phyloP scores from a whole-genome alignment of 371 early-diverging fungal species.

The Nematocida minor region DNA sequence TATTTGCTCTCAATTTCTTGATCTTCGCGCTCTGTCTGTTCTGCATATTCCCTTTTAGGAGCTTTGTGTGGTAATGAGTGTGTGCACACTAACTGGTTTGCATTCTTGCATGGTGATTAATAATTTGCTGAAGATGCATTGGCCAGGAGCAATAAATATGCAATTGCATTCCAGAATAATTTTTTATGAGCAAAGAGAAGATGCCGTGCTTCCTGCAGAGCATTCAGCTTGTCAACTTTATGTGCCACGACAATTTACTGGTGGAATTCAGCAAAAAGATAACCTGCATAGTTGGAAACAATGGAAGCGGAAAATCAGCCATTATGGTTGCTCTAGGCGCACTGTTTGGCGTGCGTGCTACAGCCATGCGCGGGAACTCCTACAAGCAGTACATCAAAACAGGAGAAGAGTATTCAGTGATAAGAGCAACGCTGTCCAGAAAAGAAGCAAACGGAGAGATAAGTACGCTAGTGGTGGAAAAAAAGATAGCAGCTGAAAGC shows the following conservation, averaged over 20 bases:
- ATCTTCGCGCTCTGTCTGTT: too few relatives aligned
- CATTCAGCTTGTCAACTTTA: slow-evolving; percentile 64
- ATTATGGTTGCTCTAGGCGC: slow-evolving; percentile 65
- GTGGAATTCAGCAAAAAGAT: slow-evolving; percentile 58
- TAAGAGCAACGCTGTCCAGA: slow-evolving; percentile 46
- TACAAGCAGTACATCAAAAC: slow-evolving; percentile 59
- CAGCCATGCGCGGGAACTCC: slow-evolving; percentile 59
- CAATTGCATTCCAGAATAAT: not conserved
- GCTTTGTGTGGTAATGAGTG: too few relatives aligned
- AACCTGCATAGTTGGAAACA: slow-evolving; percentile 63
- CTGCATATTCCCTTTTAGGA: too few relatives aligned
- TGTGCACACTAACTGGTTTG: not conserved
- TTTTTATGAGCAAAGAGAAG: not conserved
- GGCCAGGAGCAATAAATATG: not conserved
- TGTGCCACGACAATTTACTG: slow-evolving; percentile 63
- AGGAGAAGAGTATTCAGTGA: slow-evolving; percentile 42
- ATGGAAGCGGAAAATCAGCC: slow-evolving; percentile 65
- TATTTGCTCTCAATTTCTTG: not conserved
- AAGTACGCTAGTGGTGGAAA: slow-evolving; percentile 56
- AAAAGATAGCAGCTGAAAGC: slow-evolving; percentile 40
- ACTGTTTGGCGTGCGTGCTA: slow-evolving; percentile 61
- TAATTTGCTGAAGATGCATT: too few relatives aligned
- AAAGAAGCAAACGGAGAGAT: slow-evolving; percentile 39
- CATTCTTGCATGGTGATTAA: too few relatives aligned
- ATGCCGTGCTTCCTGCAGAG: slow-evolving; percentile 14